Evolutionary conservation across 352 stramenopile genomes (phyloP).

Genomic region (Phytophthora crassamura): DNA sequence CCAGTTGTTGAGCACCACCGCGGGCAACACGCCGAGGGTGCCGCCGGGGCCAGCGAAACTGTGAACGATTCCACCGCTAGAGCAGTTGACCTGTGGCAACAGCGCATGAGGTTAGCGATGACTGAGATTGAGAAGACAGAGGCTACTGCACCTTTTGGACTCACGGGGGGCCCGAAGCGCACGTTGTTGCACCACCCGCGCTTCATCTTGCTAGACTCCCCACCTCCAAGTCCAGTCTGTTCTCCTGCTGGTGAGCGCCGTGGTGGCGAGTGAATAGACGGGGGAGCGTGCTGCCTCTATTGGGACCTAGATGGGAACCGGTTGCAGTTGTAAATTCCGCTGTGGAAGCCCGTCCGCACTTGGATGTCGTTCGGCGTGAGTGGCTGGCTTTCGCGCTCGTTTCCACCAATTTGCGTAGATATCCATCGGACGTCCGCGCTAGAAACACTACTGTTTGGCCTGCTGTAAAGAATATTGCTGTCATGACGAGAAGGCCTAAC

Average conservation of each 20-base stretch:
- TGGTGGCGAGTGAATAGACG: background rate
- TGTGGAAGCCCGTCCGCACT: background rate
- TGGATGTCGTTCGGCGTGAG: background rate
- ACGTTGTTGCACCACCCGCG: constrained; percentile 30
- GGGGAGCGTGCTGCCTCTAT: background rate
- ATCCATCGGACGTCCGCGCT: constrained; percentile 38
- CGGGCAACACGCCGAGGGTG: constrained; percentile 72
- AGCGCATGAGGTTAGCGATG: background rate
- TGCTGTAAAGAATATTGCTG: constrained; percentile 64
- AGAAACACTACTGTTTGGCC: constrained; percentile 41
- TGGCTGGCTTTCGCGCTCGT: constrained; percentile 27
- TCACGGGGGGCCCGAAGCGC: constrained; percentile 44
- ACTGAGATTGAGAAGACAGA: background rate
- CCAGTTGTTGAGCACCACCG: constrained; percentile 41
- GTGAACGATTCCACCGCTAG: constrained; percentile 83
- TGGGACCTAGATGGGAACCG: background rate
- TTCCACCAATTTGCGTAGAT: constrained; percentile 30
- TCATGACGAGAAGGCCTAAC: constrained; percentile 85
- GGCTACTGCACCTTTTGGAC: constrained; percentile 50
- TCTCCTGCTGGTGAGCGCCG: constrained; percentile 20
- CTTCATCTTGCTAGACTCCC: constrained; percentile 7
- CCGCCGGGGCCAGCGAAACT: constrained; percentile 72
- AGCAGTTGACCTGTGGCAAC: constrained; percentile 52
- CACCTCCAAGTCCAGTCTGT: constrained; percentile 29
- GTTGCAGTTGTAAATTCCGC: background rate